Conservation (phyloP, 2,329 filamentous ascomycete species). For the Neocucurbitaria cava region DNA sequence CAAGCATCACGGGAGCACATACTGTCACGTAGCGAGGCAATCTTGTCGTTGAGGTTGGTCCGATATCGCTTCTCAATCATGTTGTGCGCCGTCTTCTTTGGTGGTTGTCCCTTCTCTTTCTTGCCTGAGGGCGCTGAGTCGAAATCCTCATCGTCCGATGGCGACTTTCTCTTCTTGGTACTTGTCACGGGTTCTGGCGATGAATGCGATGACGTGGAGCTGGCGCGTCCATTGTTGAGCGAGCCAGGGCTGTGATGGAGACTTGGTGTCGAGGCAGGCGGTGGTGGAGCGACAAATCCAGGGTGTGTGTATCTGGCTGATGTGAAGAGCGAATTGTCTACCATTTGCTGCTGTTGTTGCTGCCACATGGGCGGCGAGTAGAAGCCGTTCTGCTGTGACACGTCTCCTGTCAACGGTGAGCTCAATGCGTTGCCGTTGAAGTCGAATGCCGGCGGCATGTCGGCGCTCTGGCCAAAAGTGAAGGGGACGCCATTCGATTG, state of each 20-base stretch:
- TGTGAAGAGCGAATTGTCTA: conserved; percentile 37
- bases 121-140: conserved; percentile 59
- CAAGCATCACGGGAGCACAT: conserved; percentile 1
- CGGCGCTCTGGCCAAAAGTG: conserved; percentile 42
- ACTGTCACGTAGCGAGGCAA: conserved; percentile 87
- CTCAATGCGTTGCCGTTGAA: conserved; percentile 41
- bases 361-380: conserved; percentile 43
- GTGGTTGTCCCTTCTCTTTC: conserved; percentile 62
- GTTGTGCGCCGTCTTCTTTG: conserved; percentile 95
- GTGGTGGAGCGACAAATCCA: conserved; percentile 24
- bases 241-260: conserved; percentile 49
- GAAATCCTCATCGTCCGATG: conserved; percentile 63
- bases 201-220: conserved; percentile 60
- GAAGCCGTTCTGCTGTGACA: conserved; percentile 37
- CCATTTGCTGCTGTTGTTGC: conserved; percentile 29
- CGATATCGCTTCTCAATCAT: conserved; percentile 98
- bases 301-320: conserved; percentile 36
- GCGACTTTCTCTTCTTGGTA: conserved; percentile 49
- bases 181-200: conserved; percentile 63
- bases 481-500: conserved; percentile 33
- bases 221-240: conserved; percentile 39
- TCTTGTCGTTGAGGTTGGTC: conserved; percentile 97
- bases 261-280: conserved; percentile 44
- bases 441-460: conserved; percentile 43
- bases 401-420: conserved; percentile 38